phyloP scores from a whole-genome alignment of 345 rosid species.

The Linum lewisii region DNA sequence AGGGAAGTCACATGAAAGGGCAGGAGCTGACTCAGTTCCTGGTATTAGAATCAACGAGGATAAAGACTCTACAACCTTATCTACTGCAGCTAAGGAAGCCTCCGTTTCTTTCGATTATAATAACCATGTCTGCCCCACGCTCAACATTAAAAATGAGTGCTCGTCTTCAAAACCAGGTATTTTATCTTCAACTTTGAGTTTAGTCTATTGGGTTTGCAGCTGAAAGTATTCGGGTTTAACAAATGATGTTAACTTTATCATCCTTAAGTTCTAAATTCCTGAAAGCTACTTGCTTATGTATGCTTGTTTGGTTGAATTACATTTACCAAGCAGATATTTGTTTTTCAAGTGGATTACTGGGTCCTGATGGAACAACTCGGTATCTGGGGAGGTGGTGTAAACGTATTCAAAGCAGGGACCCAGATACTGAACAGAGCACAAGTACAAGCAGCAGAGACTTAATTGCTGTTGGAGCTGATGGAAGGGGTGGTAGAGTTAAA shows the following conservation, averaged over 20 bases:
- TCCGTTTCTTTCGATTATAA: constrained; percentile 16
- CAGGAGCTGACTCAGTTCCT: constrained; percentile 12
- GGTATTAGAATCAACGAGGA: constrained; percentile 10
- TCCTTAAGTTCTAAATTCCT: neutral
- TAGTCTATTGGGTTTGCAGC: neutral
- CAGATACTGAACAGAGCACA: constrained; percentile 16
- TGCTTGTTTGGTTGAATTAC: neutral
- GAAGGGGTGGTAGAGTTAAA: constrained; percentile 83
- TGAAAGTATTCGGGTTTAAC: neutral
- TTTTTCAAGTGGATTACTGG: constrained; percentile 61
- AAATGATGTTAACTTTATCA: neutral
- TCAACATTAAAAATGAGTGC: constrained; percentile 48
- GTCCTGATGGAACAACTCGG: constrained; percentile 60
- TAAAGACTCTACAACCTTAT: constrained; percentile 12
- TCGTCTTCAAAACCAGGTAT: constrained; percentile 44
- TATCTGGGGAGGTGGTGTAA: constrained; percentile 87
- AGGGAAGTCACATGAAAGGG: neutral
- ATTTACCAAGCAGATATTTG: constrained; percentile 38
- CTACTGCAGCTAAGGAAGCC: constrained; percentile 26
- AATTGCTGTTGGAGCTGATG: constrained; percentile 78
- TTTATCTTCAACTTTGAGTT: constrained; percentile 10
- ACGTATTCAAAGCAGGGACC: constrained; percentile 38
- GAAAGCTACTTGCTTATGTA: neutral
- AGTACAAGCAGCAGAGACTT: constrained; percentile 40
- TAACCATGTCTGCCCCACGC: constrained; percentile 17